phyloP scores from a whole-genome alignment of 306 rosid genomes.

The Betula pendula region DNA sequence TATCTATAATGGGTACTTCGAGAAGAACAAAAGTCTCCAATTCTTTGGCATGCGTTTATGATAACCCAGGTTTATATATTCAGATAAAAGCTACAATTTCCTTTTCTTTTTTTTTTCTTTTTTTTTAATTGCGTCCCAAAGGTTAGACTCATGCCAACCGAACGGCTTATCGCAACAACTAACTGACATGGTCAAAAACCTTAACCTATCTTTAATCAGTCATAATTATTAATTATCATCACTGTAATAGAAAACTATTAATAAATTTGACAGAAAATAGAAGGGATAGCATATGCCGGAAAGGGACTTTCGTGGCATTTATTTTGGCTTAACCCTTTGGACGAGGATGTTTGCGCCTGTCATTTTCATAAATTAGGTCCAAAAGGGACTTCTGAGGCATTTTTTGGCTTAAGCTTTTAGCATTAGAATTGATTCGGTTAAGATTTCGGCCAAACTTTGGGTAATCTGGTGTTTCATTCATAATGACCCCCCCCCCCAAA shows the following conservation, averaged over 20 bases:
- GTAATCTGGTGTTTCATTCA: neutral
- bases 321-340: neutral
- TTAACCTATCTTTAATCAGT: neutral
- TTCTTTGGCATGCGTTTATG: neutral
- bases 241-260: neutral
- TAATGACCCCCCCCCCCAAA: no score
- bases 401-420: neutral
- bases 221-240: neutral
- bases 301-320: neutral
- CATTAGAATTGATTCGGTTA: neutral
- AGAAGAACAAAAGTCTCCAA: neutral
- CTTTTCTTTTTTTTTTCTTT: neutral
- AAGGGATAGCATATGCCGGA: neutral
- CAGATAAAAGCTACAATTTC: neutral
- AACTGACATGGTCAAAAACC: neutral
- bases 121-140: no score
- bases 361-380: slow-evolving; percentile 9
- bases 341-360: neutral
- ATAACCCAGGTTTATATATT: neutral
- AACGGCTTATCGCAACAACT: neutral
- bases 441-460: neutral
- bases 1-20: no score
- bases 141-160: neutral
- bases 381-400: neutral
- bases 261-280: neutral